Base-by-base conservation (phyloP, 495 filamentous ascomycete genomes). In the Pyrenula massariospora region DNA sequence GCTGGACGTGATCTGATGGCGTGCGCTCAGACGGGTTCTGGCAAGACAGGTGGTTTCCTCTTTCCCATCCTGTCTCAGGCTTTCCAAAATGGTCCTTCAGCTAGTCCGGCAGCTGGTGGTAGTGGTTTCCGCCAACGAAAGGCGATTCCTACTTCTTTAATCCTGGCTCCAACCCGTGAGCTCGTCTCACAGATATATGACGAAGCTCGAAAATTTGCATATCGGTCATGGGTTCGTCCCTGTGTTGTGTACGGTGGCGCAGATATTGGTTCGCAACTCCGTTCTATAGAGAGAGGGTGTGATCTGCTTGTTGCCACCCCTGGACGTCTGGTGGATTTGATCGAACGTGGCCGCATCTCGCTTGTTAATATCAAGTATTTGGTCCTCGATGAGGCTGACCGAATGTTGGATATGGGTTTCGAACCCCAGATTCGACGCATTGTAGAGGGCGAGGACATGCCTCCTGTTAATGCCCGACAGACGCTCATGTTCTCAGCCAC, bases 371-470 rank as follows among this genome's bases (percentile, higher is more conserved):
- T 97, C 83, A 96, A 96, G 75, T 98, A 96, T 66, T 79, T 98
- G n/a, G 88, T 98, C 61, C 87, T 98, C 42, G 93, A 98, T 63
- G 93, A 98, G 80, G 93, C 93, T 70, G 93, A 98, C 77, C 94
- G 94, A 71, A 97, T 98, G 93, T 76, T 98, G 80, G 93, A 98
- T 77, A 97, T 98, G 93, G 93, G 93, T 87, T 98, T 98, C 80
- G 93, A 98, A 78, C 93, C 93, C 64, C 93, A 98, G 73, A 96
- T 98, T 69, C 91, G 93, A 61, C 87, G 93, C 62, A 97, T 98
- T 63, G 91, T 98, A 22, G 91, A 98, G 73, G 89, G 88, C 59
- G 93, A 96, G 73, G 93, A 98, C 67, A 96, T 97, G 93, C 93
- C 94, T 36, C 72, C 74, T 50, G 88, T 90, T 59, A 77, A 87